phyloP scores from a whole-genome alignment of 169 alveolate genomes.

The Eimeria maxima region DNA sequence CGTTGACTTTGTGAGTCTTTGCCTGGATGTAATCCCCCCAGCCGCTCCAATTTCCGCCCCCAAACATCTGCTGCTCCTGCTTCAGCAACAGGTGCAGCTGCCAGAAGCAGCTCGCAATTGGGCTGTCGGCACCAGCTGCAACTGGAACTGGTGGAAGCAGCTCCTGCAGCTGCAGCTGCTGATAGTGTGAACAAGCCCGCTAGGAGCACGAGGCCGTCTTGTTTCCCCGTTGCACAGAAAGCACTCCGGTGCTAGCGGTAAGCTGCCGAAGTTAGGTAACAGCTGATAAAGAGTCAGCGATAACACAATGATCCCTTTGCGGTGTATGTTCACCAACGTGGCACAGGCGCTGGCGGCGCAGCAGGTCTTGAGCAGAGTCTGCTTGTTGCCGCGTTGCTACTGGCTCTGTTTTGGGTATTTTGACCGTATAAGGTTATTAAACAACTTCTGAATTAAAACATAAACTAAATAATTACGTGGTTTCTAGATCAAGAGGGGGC shows the following conservation, averaged over 20 bases:
- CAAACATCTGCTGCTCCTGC: slow-evolving; percentile 63
- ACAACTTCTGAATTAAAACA: background rate
- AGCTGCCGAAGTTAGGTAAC: background rate
- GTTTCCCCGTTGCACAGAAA: too few species aligned
- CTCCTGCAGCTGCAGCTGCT: slow-evolving; percentile 38
- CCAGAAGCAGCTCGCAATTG: background rate
- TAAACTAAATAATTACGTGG: too few species aligned
- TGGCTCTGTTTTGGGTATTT: background rate
- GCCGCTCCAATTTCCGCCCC: slow-evolving; percentile 52
- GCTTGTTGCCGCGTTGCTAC: background rate
- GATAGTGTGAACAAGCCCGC: background rate
- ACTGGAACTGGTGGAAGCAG: background rate
- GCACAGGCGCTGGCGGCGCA: background rate
- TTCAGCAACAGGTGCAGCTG: background rate
- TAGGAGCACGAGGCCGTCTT: too few species aligned
- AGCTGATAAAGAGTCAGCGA: background rate
- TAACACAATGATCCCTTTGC: background rate
- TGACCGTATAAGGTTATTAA: background rate
- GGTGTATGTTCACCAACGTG: background rate
- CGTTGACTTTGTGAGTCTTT: slow-evolving; percentile 31
- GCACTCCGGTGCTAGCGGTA: background rate
- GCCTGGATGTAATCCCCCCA: slow-evolving; percentile 56
- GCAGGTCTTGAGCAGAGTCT: background rate
- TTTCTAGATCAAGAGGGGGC: background rate
- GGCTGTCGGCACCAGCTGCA: background rate